A percentile compares a stretch with the other conserved stretches of the same genome.
Conservation (phyloP, 1,284 basidiomycete species). For the Chiua sp. region DNA sequence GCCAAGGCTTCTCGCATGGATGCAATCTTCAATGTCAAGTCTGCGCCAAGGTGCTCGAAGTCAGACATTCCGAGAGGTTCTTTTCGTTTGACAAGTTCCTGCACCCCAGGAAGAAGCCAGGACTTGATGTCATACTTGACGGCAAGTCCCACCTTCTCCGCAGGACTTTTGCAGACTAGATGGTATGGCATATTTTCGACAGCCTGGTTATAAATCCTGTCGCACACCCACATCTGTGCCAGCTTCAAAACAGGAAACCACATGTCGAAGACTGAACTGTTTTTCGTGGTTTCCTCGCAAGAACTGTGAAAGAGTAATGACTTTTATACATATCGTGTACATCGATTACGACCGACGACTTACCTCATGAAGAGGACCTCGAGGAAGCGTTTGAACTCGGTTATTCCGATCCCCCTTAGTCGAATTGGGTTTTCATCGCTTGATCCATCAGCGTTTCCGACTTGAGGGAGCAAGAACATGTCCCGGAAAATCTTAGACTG, state of each 20-base stretch:
- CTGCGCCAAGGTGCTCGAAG: conserved; percentile 18
- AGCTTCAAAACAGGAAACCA: conserved; percentile 30
- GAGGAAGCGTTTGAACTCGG: conserved; percentile 29
- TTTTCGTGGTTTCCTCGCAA: background rate
- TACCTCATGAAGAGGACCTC: conserved; percentile 23
- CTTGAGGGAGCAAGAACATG: conserved; percentile 27
- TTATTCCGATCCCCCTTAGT: conserved; percentile 19
- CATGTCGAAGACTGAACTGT: conserved; percentile 11
- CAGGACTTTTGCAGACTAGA: background rate
- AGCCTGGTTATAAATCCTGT: conserved; percentile 13
- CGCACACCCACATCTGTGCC: conserved; percentile 28
- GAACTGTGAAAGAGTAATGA: background rate
- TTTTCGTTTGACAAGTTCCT: conserved; percentile 23
- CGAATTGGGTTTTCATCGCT: conserved; percentile 20
- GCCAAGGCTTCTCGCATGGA: conserved; percentile 25
- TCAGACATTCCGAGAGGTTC: conserved; percentile 22
- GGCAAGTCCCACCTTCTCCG: conserved; percentile 32
- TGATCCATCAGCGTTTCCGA: conserved; percentile 20
- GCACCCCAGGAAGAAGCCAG: conserved; percentile 28
- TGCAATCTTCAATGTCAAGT: conserved; percentile 25
- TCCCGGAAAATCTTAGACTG: conserved; percentile 29
- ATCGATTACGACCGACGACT: too few species aligned
- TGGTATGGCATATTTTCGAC: conserved; percentile 20
- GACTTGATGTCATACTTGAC: conserved; percentile 16
- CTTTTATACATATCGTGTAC: too few species aligned